A percentile compares a stretch with the other conserved stretches of the same genome.
Conservation (phyloP, 2,329 filamentous ascomycete species). For the Penicillium digitatum region DNA sequence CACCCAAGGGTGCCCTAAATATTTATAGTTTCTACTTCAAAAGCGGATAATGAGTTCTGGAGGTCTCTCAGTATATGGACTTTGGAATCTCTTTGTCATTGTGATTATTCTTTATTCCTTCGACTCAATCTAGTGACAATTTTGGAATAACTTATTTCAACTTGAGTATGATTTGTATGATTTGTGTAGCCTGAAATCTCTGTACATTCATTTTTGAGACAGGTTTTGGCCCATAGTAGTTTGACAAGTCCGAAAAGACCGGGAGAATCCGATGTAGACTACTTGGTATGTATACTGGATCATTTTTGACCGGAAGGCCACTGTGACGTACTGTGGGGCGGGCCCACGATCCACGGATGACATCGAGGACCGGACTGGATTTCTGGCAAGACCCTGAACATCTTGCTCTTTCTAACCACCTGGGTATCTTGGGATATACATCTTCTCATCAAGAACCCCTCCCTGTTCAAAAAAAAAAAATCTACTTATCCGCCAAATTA, state of each 20-base stretch:
- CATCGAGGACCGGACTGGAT: conserved; percentile 8
- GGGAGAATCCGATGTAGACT: not conserved
- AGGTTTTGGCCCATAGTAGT: not conserved
- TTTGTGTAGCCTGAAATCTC: not conserved
- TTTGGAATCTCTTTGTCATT: not conserved
- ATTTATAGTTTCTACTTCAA: not conserved
- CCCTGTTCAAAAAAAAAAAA: not conserved
- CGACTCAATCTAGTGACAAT: not conserved
- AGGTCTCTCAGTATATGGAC: not conserved
- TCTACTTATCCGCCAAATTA: not conserved
- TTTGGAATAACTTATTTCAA: not conserved
- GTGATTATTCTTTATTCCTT: not conserved
- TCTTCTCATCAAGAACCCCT: not conserved
- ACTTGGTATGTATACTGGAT: too few species aligned
- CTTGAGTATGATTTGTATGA: not conserved
- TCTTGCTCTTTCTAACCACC: not conserved
- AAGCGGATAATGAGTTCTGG: not conserved
- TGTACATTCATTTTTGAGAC: not conserved
- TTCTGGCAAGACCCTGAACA: not conserved
- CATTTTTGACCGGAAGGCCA: not conserved
- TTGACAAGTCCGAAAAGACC: not conserved
- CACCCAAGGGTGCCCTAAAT: too few species aligned
- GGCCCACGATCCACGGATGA: conserved; percentile 20
- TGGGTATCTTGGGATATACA: not conserved
- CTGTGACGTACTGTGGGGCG: not conserved